Evolutionary conservation across 1,284 basidiomycete species (phyloP).

Genomic region (Ustilago vetiveriae): DNA sequence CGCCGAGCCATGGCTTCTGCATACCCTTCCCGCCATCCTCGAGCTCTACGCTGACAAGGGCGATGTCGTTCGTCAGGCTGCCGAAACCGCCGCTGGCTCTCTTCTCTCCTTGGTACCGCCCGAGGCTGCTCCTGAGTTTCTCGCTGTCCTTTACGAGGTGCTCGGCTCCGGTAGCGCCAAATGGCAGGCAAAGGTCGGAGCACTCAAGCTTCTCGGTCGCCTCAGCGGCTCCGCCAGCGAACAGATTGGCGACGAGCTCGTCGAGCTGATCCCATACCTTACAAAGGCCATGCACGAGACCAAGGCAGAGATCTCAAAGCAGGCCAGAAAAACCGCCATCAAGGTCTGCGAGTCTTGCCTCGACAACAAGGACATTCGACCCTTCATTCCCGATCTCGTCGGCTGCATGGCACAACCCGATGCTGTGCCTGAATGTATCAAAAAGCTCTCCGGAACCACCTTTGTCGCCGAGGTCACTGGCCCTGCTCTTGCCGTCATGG

Average conservation of each 20-base stretch:
- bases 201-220: slow-evolving; percentile 77
- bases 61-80: slow-evolving; percentile 85
- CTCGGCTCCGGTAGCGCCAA: slow-evolving; percentile 79
- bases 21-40: slow-evolving; percentile 80
- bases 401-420: slow-evolving; percentile 84
- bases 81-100: slow-evolving; percentile 82
- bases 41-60: slow-evolving; percentile 94
- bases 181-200: slow-evolving; percentile 96
- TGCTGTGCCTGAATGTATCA: slow-evolving; percentile 89
- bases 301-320: slow-evolving; percentile 88
- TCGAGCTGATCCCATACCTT: slow-evolving; percentile 82
- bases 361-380: slow-evolving; percentile 90
- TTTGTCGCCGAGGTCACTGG: slow-evolving; percentile 98
- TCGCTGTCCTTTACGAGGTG: slow-evolving; percentile 77
- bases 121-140: slow-evolving; percentile 76
- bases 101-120: slow-evolving; percentile 86
- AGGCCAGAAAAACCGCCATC: slow-evolving; percentile 91
- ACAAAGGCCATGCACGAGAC: slow-evolving; percentile 96
- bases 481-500: slow-evolving; percentile 93
- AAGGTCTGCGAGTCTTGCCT: slow-evolving; percentile 87
- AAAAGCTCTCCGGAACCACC: slow-evolving; percentile 90
- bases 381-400: slow-evolving; percentile 89
- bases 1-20: slow-evolving; percentile 81
- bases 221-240: slow-evolving; percentile 78
- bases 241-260: slow-evolving; percentile 85